These are phyloP conservation scores for Epichloe uncinata DNA, from an alignment of 2,329 filamentous ascomycete species.

Conservation along the genomic window DNA sequence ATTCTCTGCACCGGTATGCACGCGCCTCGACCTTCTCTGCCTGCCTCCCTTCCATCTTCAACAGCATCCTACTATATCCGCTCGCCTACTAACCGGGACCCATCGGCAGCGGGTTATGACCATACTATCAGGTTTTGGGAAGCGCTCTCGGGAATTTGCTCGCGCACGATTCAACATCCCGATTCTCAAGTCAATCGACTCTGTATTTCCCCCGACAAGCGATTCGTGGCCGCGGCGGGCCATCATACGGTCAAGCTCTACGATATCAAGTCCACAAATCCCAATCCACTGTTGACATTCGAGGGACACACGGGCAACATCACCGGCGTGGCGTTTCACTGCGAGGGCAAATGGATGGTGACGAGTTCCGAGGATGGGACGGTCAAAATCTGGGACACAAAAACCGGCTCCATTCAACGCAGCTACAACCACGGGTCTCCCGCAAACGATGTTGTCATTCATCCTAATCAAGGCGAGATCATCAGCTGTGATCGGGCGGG, in stretches of 20 bases:
- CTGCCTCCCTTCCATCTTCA: not conserved
- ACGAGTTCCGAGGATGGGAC: slow-evolving; percentile 94
- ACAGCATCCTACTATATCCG: not conserved
- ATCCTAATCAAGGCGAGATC: slow-evolving; percentile 95
- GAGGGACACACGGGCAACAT: slow-evolving; percentile 94
- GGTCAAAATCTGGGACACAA: slow-evolving; percentile 94
- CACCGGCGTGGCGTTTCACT: slow-evolving; percentile 94
- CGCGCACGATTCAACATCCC: slow-evolving; percentile 91
- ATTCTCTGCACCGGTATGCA: slow-evolving; percentile 47
- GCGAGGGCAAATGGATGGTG: slow-evolving; percentile 99
- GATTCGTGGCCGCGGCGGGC: slow-evolving; percentile 73
- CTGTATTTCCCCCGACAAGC: slow-evolving; percentile 96
- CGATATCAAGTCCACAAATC: slow-evolving; percentile 97
- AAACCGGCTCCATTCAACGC: slow-evolving; percentile 67
- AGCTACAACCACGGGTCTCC: slow-evolving; percentile 84
- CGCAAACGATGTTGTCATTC: slow-evolving; percentile 97
- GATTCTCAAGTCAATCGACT: slow-evolving; percentile 98
- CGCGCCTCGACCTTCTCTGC: not conserved
- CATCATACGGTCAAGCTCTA: slow-evolving; percentile 89
- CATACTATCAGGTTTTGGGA: slow-evolving; percentile 80
- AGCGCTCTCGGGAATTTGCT: slow-evolving; percentile 93
- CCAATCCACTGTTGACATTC: slow-evolving; percentile 82
- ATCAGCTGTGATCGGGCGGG: slow-evolving; percentile 91
- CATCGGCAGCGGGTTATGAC: slow-evolving; percentile 41
- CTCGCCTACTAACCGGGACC: slow-evolving; percentile 10